Evolutionary conservation across 352 stramenopile species (phyloP).

Genomic region (Phytophthora pini): DNA sequence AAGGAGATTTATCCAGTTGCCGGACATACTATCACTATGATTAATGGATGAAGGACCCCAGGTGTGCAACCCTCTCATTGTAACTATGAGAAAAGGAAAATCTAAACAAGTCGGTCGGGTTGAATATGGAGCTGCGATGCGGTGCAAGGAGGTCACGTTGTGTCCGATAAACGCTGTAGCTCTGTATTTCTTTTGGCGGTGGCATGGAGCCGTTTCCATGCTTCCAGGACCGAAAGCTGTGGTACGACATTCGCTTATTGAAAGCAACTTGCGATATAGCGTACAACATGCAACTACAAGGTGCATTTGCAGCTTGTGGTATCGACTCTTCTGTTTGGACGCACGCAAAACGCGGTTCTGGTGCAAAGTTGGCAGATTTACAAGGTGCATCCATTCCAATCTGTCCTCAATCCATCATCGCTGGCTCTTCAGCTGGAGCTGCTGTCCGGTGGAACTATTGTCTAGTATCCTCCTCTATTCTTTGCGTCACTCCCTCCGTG

Average conservation of each 20-base stretch:
- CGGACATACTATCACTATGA: not conserved
- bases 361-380: not conserved
- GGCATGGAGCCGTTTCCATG: not conserved
- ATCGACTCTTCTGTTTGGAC: not conserved
- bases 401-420: too few species aligned
- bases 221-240: not conserved
- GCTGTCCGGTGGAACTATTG: too few species aligned
- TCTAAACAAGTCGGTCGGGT: not conserved
- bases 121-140: not conserved
- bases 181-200: not conserved
- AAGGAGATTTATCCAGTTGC: not conserved
- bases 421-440: too few species aligned
- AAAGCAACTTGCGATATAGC: not conserved
- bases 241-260: not conserved
- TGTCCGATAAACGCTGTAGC: not conserved
- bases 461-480: too few species aligned
- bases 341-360: not conserved
- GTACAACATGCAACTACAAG: slow-evolving; percentile 61
- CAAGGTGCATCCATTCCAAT: not conserved
- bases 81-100: slow-evolving; percentile 1
- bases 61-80: not conserved
- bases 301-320: not conserved
- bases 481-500: too few species aligned
- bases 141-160: not conserved
- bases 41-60: not conserved